A percentile compares a stretch with the other conserved stretches of the same genome.
phyloP scores from a whole-genome alignment of 129 eudicot species.

The Flaveria brownii region DNA sequence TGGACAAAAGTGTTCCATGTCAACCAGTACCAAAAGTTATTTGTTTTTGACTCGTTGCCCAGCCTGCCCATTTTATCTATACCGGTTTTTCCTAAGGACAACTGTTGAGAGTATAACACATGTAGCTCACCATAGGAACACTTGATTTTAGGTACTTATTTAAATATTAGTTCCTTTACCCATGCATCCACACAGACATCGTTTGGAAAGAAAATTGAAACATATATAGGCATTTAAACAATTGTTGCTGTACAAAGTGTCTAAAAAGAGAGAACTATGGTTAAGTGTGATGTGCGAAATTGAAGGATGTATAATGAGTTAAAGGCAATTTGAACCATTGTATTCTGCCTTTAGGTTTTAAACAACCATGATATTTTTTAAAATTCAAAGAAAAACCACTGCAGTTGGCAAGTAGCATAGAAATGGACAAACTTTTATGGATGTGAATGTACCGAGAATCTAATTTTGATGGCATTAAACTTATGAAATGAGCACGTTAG shows the following conservation, averaged over 20 bases:
- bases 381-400: not conserved
- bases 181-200: constrained; percentile 1
- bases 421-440: constrained; percentile 1
- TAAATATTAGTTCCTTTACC: not conserved
- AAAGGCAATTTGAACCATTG: not conserved
- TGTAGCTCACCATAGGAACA: not conserved
- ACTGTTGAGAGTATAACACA: not conserved
- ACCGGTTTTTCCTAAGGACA: not conserved
- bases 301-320: not conserved
- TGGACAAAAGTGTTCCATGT: not conserved
- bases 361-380: not conserved
- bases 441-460: not conserved
- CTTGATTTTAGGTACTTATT: constrained; percentile 1
- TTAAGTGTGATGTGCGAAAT: not conserved
- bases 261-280: not conserved
- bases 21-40: not conserved
- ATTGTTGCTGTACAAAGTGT: not conserved
- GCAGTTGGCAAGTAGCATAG: constrained; percentile 6
- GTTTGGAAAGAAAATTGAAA: constrained; percentile 10
- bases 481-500: not conserved
- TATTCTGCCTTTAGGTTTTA: constrained; percentile 3
- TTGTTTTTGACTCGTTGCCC: not conserved
- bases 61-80: not conserved
- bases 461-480: not conserved
- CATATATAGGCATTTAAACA: not conserved